Evolutionary conservation across 371 early-diverging fungal genomes (phyloP).

Genomic region (Dinochytrium kinnereticum): DNA sequence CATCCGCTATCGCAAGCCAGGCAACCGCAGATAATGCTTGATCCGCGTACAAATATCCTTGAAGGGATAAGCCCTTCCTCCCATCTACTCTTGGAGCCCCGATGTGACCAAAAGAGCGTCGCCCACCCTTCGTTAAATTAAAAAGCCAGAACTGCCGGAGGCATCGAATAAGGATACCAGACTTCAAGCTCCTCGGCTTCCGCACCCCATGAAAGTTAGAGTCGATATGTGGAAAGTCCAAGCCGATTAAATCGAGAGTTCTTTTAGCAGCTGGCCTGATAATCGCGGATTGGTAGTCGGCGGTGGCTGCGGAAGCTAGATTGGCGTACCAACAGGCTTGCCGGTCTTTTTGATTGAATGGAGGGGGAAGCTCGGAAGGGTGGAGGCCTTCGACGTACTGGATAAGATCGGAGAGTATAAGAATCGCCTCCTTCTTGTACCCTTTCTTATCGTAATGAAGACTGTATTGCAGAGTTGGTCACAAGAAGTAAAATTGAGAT

Average conservation of each 20-base stretch:
- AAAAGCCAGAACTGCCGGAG: not conserved
- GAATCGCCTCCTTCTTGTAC: not conserved
- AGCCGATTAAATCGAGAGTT: not conserved
- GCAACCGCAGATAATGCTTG: not conserved
- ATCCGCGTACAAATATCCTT: not conserved
- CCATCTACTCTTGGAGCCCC: too few species aligned
- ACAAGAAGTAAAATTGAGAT: too few species aligned
- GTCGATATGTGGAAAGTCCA: not conserved
- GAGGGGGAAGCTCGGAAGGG: not conserved
- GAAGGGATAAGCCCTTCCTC: not conserved
- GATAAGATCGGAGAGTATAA: not conserved
- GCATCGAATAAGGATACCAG: not conserved
- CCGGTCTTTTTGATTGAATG: not conserved
- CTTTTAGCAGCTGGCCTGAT: not conserved
- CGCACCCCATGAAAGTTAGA: too few species aligned
- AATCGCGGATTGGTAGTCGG: not conserved
- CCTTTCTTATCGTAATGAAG: not conserved
- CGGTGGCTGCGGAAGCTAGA: not conserved
- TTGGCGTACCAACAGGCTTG: slow-evolving; percentile 1
- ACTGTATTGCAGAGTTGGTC: too few species aligned
- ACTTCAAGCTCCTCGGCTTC: not conserved
- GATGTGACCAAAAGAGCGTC: not conserved
- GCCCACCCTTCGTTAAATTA: not conserved
- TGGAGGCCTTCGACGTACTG: not conserved
- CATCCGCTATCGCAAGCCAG: not conserved